Conservation (phyloP, 176 grass and related monocot genomes). For the Calamus simplicifolius region DNA sequence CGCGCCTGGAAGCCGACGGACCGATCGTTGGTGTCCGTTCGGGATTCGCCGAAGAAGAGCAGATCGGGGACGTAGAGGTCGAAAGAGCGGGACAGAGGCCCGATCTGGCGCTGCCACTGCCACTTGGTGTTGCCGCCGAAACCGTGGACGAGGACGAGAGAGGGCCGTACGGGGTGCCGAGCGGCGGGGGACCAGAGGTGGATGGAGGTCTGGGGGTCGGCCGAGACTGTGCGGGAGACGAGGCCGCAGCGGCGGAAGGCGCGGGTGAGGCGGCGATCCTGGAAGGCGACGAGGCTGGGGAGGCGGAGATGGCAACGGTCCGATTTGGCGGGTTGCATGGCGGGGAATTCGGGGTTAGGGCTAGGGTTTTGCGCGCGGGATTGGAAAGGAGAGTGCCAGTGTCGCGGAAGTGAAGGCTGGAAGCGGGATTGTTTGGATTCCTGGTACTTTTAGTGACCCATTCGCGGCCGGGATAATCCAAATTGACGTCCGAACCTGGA, state of each 20-base stretch:
- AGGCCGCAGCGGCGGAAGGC: constrained; percentile 39
- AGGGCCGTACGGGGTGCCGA: constrained; percentile 11
- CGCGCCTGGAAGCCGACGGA: constrained; percentile 66
- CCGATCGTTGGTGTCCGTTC: constrained; percentile 31
- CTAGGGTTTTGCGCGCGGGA: too few species aligned
- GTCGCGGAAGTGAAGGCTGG: too few species aligned
- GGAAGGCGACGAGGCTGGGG: constrained; percentile 37
- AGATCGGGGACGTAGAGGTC: constrained; percentile 50
- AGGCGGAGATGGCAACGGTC: constrained; percentile 7
- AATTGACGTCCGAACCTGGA: too few species aligned
- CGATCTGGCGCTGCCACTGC: constrained; percentile 35
- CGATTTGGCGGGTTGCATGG: too few species aligned
- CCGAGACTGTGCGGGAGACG: constrained; percentile 8
- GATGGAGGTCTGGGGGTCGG: constrained; percentile 13
- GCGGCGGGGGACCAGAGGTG: constrained; percentile 62
- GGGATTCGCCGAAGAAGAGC: constrained; percentile 39
- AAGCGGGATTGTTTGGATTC: too few species aligned
- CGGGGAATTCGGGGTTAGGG: too few species aligned
- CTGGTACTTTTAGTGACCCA: too few species aligned
- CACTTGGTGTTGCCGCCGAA: constrained; percentile 50
- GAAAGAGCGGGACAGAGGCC: constrained; percentile 31
- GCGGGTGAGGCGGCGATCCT: constrained; percentile 19
- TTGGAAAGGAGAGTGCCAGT: too few species aligned
- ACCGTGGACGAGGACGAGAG: constrained; percentile 37
- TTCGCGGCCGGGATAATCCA: too few species aligned